These are phyloP conservation scores for Pontederia crassipes DNA, from an alignment of 176 grass and related monocot species.

Conservation along the genomic window DNA sequence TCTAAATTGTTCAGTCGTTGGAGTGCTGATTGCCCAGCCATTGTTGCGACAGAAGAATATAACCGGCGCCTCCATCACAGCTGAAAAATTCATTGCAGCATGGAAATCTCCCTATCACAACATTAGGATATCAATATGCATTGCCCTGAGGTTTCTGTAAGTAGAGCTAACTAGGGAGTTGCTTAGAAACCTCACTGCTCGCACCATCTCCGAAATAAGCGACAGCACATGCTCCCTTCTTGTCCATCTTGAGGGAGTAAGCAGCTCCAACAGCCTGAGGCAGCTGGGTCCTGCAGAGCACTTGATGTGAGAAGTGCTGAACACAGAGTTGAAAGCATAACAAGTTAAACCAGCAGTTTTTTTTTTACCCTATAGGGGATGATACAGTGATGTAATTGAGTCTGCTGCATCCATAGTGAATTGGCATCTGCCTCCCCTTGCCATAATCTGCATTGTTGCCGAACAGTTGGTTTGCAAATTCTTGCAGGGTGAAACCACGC, in stretches of 20 bases:
- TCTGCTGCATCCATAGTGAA: constrained; percentile 80
- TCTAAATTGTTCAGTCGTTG: constrained; percentile 44
- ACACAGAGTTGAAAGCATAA: background rate
- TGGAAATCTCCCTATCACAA: constrained; percentile 69
- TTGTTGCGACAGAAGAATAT: constrained; percentile 96
- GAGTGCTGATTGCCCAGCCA: constrained; percentile 95
- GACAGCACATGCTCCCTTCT: constrained; percentile 62
- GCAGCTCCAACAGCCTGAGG: constrained; percentile 95
- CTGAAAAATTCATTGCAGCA: constrained; percentile 77
- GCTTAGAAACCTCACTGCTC: constrained; percentile 72
- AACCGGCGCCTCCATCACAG: constrained; percentile 61
- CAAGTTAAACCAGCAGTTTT: background rate
- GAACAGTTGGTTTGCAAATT: constrained; percentile 92
- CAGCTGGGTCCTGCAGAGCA: constrained; percentile 60
- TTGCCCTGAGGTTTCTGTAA: too few relatives aligned
- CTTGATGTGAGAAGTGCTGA: background rate
- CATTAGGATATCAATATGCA: too few relatives aligned
- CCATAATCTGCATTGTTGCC: constrained; percentile 79
- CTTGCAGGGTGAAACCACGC: constrained; percentile 57
- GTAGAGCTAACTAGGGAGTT: too few relatives aligned
- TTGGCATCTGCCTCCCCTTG: constrained; percentile 95
- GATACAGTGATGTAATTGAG: constrained; percentile 96
- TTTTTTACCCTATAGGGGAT: constrained; percentile 69
- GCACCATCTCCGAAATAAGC: constrained; percentile 90
- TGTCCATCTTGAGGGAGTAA: constrained; percentile 93